Base-by-base conservation (phyloP, 169 alveolate species). In the Miamiensis avidus region DNA sequence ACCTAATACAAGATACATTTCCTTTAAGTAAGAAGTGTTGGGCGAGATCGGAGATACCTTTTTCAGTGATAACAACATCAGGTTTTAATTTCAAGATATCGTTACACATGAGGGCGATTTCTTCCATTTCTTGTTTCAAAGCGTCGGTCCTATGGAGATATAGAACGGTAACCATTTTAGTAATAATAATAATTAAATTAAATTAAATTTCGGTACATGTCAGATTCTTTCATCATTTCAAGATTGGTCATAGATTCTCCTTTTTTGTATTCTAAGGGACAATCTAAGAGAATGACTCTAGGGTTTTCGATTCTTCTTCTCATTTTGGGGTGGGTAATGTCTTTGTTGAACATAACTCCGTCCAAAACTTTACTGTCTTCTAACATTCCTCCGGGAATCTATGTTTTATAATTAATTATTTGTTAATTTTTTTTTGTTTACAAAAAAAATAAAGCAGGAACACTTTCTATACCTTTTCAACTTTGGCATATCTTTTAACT, bases 281-380 rank as follows among this genome's bases (percentile, higher is more conserved):
- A 98, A 91, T 99, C 99, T 65, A 99, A 93, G 65, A 99, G 91
- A 30, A 99, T 94, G 25, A 99, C 97, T 84, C 99, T 95, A 49
- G 99, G 99, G 91, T 99, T 98, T 84, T 93, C 95, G 33, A 99
- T 97, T 65, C 88, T 75, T 69, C 99, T 91, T 84, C 99, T 91
- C 99, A 99, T 99, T 81, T 97, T 97, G n/a, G 99, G 99, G 91
- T 99, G 99, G 31, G 99, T 98, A 27, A 99, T 99, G 83, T 99
- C 99, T 92, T 99, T 99, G 93, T 98, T 98, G 82, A 98, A 89
- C 98, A 99, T 95, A 30, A 98, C 99, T 34, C 99, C 99, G 87
- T 98, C 99, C 29, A 99, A 93, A 34, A 99, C 99, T 32, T 64
- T 87, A 85, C 99, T 96, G 33, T 98, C 99, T 82, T 96, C 99